Evolutionary conservation across 2,329 filamentous ascomycete genomes (phyloP), one percentile per base, ranked within the genome.

Genomic region (Onygenales sp.): DNA sequence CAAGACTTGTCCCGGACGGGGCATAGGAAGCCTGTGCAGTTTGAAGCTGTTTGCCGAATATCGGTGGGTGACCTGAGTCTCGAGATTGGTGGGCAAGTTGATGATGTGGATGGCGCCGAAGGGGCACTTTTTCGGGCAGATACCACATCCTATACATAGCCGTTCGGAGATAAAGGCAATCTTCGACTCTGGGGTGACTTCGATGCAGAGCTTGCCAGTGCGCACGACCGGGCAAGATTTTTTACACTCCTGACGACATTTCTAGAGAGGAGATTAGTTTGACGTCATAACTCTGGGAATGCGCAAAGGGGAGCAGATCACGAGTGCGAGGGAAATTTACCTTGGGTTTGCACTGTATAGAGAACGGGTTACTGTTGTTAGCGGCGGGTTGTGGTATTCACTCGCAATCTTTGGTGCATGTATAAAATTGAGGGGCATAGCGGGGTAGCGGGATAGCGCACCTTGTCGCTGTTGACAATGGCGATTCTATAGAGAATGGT

Each of bases 31-130:
- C 64, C 94, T 85, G 74, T 98, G 93, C 61, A 98, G 84, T 81
- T 98, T 98, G 84, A 98, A 98, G 77, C 91, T 96, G 81, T 98
- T 98, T 71, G 93, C 92, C 52, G 92, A 95, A 79, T 98, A 98
- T 69, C 93, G 87, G 73, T 98, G 94, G 62, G 93, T 97, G 67
- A 98, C 90, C 72, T 97, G 88, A 61, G 87, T 94, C 74, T 98
- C 93, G 73, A 98, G 86, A 76, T 98, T 98, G 71, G 93, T 98
- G 63, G 94, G 93, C 79, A 98, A 78, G 78, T 98, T 98, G 89
- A 98, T 98, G 73, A 98, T 98, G 72, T 92, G 94, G 75, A 98
- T 98, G 61, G 93, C 93, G 68, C 91, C 87, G 74, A 98, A 98
- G 13, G 93, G 93, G 73, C 93, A 98, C 74, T 97, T 97, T 79